phyloP scores from a whole-genome alignment of 768 basidiomycete genomes.

The Paxillus ammoniavirescens region DNA sequence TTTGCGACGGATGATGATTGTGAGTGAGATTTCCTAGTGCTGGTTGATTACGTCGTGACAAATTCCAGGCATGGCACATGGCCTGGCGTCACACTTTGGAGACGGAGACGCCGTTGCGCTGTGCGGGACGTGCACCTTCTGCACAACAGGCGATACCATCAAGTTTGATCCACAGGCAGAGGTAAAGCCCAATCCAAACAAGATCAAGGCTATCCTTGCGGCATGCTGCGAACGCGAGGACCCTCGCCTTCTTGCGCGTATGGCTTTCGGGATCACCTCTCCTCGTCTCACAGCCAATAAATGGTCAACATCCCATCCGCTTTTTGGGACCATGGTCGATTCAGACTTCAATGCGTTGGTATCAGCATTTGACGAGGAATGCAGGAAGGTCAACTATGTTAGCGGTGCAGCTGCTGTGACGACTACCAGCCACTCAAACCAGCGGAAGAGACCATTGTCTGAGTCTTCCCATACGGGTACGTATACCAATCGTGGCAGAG shows the following conservation, averaged over 20 bases:
- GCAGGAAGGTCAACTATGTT: slow-evolving; percentile 35
- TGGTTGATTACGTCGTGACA: background rate
- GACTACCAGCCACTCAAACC: background rate
- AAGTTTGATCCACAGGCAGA: slow-evolving; percentile 27
- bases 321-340: slow-evolving; percentile 44
- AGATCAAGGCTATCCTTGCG: slow-evolving; percentile 36
- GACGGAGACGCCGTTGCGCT: slow-evolving; percentile 39
- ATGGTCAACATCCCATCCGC: slow-evolving; percentile 39
- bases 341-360: slow-evolving; percentile 41
- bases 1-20: slow-evolving; percentile 40
- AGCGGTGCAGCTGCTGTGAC: slow-evolving; percentile 3
- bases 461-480: background rate
- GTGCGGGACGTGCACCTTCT: slow-evolving; percentile 46
- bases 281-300: slow-evolving; percentile 43
- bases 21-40: slow-evolving; percentile 11
- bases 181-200: slow-evolving; percentile 24
- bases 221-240: slow-evolving; percentile 48
- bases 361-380: slow-evolving; percentile 41
- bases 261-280: slow-evolving; percentile 50
- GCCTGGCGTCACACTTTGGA: slow-evolving; percentile 44
- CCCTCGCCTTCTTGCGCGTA: slow-evolving; percentile 46
- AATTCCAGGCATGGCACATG: slow-evolving; percentile 39
- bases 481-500: background rate
- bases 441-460: slow-evolving; percentile 10
- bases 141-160: slow-evolving; percentile 33